These are phyloP conservation scores for Rosa chinensis DNA, from an alignment of 306 rosid species.

Conservation along the genomic window DNA sequence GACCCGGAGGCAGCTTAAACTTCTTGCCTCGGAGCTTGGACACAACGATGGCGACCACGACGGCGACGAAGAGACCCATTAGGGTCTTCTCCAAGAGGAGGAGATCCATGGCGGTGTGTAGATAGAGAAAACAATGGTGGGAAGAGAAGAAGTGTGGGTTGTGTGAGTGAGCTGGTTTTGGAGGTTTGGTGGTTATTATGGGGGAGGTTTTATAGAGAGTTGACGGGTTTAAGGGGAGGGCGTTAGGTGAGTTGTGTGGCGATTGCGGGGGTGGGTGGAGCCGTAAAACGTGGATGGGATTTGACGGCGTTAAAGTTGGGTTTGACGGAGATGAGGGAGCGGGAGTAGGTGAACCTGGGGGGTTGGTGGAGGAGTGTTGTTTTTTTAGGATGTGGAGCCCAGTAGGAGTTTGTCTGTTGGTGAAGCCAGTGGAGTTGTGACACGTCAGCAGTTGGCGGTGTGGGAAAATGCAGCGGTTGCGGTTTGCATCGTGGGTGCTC, in stretches of 20 bases:
- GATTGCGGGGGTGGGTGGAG: conserved; percentile 5
- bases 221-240: neutral
- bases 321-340: neutral
- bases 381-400: neutral
- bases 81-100: conserved; percentile 82
- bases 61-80: conserved; percentile 56
- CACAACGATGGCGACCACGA: conserved; percentile 43
- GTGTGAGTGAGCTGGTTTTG: neutral
- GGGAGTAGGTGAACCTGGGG: conserved; percentile 4
- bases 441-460: neutral
- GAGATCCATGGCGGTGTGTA: conserved; percentile 55
- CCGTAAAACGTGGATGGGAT: neutral
- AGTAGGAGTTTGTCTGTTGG: neutral
- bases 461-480: neutral
- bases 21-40: conserved; percentile 69
- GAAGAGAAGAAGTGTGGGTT: neutral
- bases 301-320: neutral
- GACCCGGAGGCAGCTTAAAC: conserved; percentile 90
- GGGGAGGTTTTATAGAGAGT: conserved; percentile 3
- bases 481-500: neutral
- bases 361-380: neutral
- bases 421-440: neutral
- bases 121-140: neutral
- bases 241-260: conserved; percentile 9
- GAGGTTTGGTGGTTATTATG: neutral